Evolutionary conservation across 164 flowering plant genomes (phyloP), one percentile per base, ranked within the genome.

Genomic region (Chimonanthus salicifolius): DNA sequence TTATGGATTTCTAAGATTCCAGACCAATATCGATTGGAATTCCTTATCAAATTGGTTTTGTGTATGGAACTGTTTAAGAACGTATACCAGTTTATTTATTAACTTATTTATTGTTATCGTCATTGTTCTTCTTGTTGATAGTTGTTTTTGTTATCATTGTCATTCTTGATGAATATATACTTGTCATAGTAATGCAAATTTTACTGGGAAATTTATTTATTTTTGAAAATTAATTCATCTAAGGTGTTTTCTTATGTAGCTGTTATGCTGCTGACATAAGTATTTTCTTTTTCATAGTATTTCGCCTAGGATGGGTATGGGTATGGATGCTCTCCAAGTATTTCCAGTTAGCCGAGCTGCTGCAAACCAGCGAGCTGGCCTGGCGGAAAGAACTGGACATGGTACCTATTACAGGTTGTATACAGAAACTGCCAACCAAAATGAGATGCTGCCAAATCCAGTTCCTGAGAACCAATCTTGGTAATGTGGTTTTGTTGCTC

Each of bases 381-480:
- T 96, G 58, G 98, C 98, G 43, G 98, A 97, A 49, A 83, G 98
- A 79, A 94, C 98, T 15, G 98, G 97, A 72, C 97, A 97, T 2
- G 97, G 98, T 33, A 90, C 92, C 0, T 90, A 96, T 76, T 90
- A 94, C 74, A 86, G 98, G 15, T 82, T 94, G 18, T 94, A 85
- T 68, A 94, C 98, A 2, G 96, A 93, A 43, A 84, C 79, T 77
- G 97, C 98, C 7, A 91, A 90, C 79, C 81, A 82, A 33, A 87
- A 92, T 77, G 98, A 94, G 79, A 86, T 94, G 96, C 84, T 91
- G 21, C 88, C 90, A 0, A 91, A 85, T 75, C 93, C 99, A 7
- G 93, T 93, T 44, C 98, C 99, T 0, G 98, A 92, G 81, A 94
- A 92, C 49, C 98, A 94, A 94, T 76, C 92, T 94, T 48, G 98